These are phyloP conservation scores for Alternaria conjuncta DNA, from an alignment of 2,329 filamentous ascomycete genomes.

Conservation along the genomic window DNA sequence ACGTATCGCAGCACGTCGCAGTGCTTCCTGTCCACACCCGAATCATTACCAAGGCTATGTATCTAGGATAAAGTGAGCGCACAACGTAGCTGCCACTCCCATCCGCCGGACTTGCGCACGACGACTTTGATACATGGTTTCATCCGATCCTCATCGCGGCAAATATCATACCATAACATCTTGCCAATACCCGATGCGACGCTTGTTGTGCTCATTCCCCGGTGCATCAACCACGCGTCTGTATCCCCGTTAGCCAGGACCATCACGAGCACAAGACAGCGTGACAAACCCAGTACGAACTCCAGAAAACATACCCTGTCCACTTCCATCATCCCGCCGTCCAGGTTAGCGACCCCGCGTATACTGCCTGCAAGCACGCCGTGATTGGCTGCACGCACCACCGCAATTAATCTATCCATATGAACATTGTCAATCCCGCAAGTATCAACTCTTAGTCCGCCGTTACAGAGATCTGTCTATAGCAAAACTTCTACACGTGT, in stretches of 20 bases:
- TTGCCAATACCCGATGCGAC: neutral
- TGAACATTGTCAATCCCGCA: conserved; percentile 43
- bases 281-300: neutral
- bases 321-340: conserved; percentile 7
- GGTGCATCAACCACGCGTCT: neutral
- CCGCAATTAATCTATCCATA: conserved; percentile 47
- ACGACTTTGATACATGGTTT: neutral
- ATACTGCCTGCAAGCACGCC: neutral
- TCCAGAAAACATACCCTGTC: neutral
- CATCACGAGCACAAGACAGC: neutral
- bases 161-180: neutral
- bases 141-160: neutral
- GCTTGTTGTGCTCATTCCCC: neutral
- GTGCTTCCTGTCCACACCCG: neutral
- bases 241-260: neutral
- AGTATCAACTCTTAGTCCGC: conserved; percentile 26
- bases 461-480: conserved; percentile 34
- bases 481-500: conserved; percentile 42
- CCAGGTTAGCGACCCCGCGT: conserved; percentile 7
- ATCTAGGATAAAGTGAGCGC: neutral
- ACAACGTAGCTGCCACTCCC: neutral
- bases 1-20: neutral
- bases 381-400: conserved; percentile 34
- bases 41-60: neutral
- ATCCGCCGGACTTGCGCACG: neutral